Base-by-base conservation (phyloP, 2,329 filamentous ascomycete species). In the Xylaria multiplex region DNA sequence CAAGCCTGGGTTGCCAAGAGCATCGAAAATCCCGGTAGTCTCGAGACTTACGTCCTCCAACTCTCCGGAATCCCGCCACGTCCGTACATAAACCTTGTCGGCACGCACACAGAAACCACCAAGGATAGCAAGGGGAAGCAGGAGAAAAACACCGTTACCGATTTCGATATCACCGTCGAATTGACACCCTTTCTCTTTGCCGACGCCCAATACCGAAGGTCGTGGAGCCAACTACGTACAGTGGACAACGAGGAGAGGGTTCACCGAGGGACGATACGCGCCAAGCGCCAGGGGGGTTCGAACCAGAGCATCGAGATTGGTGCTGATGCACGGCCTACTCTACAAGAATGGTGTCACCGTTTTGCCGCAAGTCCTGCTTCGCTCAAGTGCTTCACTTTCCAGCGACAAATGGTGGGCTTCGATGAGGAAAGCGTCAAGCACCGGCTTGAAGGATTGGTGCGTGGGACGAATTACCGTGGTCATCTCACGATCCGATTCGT, bases 381-480 rank as follows among this genome's bases (percentile, higher is more conserved):
- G 8, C 80, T 92, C 40, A 90, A 90, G 73, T 81, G 77, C 50
- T 87, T 90, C 69, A 73, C 77, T 1, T 77, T 90, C 22, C 79
- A 80, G 68, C 81, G 86, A 8, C 78, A 78, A 37, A 80, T 93
- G 55, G 76, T 81, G 0, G 90, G 90, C 24, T 86, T 91, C 75
- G 86, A 93, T 73, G 81, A 84, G 62, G 80, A 81, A 1, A 76
- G 78, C 50, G 77, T 93, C 22, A 79, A 81, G 49, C 73, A 78
- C 16, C 81, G 85, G 6, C 77, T 93, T 22, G 81, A 84, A 63
- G 79, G 75, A n/a, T 77, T 91, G 2, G 84, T 93, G 19, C 82
- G 85, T 37, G 80, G 82, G 19, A 92, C 90, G 3, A 88, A 89
- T 74, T 94, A 93, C 79, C 85, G 85, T 30, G 91, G 91, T 6